Evolutionary conservation across 768 basidiomycete genomes (phyloP).

Genomic region (Dioszegia aurantiaca): DNA sequence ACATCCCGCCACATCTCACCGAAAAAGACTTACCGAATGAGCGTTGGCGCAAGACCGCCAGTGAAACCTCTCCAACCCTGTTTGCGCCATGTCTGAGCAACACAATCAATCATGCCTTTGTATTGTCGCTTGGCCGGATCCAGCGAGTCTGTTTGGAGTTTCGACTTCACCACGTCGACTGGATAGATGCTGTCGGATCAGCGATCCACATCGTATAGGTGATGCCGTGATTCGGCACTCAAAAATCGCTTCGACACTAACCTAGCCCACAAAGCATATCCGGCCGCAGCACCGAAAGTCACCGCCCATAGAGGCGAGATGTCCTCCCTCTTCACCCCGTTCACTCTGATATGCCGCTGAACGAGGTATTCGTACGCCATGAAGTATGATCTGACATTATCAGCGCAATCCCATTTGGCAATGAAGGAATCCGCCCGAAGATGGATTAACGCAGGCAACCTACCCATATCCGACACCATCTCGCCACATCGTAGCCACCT

Average conservation of each 20-base stretch:
- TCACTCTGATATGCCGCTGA: slow-evolving; percentile 67
- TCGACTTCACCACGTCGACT: slow-evolving; percentile 92
- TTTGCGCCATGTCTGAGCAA: slow-evolving; percentile 73
- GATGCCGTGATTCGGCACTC: no score
- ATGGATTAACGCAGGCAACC: slow-evolving; percentile 6
- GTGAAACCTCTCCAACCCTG: slow-evolving; percentile 85
- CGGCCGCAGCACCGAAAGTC: slow-evolving; percentile 84
- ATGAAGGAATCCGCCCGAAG: no score
- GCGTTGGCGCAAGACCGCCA: slow-evolving; percentile 83
- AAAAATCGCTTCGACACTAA: no score
- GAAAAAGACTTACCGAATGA: slow-evolving; percentile 62
- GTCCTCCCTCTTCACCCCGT: slow-evolving; percentile 60
- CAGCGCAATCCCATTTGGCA: neutral
- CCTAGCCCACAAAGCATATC: slow-evolving; percentile 65
- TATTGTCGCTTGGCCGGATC: slow-evolving; percentile 73
- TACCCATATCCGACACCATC: slow-evolving; percentile 53
- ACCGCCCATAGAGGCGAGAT: slow-evolving; percentile 74
- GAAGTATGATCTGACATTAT: slow-evolving; percentile 67
- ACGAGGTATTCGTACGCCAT: slow-evolving; percentile 87
- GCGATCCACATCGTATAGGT: neutral
- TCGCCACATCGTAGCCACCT: slow-evolving; percentile 75
- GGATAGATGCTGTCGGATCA: slow-evolving; percentile 72
- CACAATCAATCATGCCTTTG: slow-evolving; percentile 74
- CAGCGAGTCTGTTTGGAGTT: slow-evolving; percentile 82
- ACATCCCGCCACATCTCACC: neutral